A percentile compares a stretch with the other conserved stretches of the same genome.
Evolutionary conservation across 2,329 filamentous ascomycete species (phyloP).

Genomic region (Fusarium temperatum): DNA sequence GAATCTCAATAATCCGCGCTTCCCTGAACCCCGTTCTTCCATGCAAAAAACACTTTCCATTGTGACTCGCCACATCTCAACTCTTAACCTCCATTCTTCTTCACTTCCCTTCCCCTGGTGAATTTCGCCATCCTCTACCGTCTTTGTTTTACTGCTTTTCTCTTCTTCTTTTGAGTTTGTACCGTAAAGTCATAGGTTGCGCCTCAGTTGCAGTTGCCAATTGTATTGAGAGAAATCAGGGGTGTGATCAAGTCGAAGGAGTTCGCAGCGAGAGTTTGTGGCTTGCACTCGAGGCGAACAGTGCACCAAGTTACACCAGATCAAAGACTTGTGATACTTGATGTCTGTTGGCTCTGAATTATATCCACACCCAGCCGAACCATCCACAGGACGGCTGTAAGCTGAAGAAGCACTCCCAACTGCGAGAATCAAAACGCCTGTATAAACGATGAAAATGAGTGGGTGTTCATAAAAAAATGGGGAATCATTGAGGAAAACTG

Average conservation of each 20-base stretch:
- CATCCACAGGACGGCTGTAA: not conserved
- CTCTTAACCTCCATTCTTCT: not conserved
- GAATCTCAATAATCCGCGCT: conserved; percentile 8
- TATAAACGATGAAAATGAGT: conserved; percentile 13
- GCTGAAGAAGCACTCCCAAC: not conserved
- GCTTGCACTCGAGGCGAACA: not conserved
- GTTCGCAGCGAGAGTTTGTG: not conserved
- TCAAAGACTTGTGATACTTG: not conserved
- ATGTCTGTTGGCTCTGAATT: not conserved
- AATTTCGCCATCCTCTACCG: not conserved
- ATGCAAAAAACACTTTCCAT: not conserved
- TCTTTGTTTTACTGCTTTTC: not conserved
- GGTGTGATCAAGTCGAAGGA: not conserved
- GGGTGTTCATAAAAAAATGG: conserved; percentile 4
- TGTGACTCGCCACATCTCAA: not conserved
- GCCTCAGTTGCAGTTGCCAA: not conserved
- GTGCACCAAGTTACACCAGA: not conserved
- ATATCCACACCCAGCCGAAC: conserved; percentile 17
- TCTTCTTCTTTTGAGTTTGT: not conserved
- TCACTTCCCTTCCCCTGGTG: not conserved
- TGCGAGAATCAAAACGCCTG: conserved; percentile 20
- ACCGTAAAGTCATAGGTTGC: not conserved
- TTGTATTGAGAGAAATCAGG: not conserved
- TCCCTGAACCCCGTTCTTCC: conserved; percentile 5
- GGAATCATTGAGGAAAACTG: conserved; percentile 27